Evolutionary conservation across 2,329 filamentous ascomycete species (phyloP).

Genomic region (Elsinoe batatas): DNA sequence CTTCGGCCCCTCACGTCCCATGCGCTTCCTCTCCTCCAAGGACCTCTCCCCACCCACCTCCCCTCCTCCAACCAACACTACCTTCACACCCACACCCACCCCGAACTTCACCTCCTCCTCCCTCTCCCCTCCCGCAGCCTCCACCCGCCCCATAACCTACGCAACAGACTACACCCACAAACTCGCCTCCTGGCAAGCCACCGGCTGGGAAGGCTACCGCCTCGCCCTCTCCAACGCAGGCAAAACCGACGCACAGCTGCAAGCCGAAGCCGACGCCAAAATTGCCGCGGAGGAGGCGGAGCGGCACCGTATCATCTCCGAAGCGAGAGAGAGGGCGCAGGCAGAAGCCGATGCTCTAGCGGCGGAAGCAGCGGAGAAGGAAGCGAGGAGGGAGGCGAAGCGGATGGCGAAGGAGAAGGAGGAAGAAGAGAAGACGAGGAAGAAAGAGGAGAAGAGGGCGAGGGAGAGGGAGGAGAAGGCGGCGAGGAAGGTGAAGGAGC

Average conservation of each 20-base stretch:
- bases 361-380: not conserved
- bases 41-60: conserved; percentile 7
- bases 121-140: not conserved
- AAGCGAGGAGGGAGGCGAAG: not conserved
- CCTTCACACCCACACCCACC: not conserved
- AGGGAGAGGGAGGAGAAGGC: not conserved
- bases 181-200: not conserved
- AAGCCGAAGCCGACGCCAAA: conserved; percentile 1
- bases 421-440: not conserved
- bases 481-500: not conserved
- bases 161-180: not conserved
- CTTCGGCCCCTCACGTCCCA: not conserved
- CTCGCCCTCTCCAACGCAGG: not conserved
- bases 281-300: not conserved
- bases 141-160: not conserved
- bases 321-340: not conserved
- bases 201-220: conserved; percentile 6
- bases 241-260: not conserved
- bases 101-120: not conserved
- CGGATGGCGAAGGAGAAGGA: too few species aligned
- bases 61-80: not conserved
- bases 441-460: not conserved
- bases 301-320: not conserved
- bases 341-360: not conserved
- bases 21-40: not conserved